Evolutionary conservation across 192 early-diverging fungal species (phyloP).

Genomic region (Entophlyctis helioformis): DNA sequence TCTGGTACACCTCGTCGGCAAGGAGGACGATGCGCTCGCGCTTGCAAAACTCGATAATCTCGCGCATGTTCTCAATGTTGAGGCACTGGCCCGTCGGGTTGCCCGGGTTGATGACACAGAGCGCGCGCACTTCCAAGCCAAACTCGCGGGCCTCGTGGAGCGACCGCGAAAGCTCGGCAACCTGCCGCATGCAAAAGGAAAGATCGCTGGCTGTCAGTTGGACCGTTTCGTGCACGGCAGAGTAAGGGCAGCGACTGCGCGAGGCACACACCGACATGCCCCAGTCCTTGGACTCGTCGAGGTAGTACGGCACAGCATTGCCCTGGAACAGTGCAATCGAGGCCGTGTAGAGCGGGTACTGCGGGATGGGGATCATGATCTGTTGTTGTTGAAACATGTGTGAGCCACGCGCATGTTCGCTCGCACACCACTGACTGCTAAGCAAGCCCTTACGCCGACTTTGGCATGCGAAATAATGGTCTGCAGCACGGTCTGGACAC

Average conservation of each 20-base stretch:
- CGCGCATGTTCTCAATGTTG: conserved; percentile 66
- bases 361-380: conserved; percentile 98
- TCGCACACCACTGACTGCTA: no score
- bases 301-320: conserved; percentile 81
- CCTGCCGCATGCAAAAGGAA: conserved; percentile 5
- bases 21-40: conserved; percentile 70
- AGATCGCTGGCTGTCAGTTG: background rate
- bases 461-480: conserved; percentile 62
- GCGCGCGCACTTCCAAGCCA: conserved; percentile 80
- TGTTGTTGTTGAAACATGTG: no score
- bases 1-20: conserved; percentile 98
- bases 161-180: conserved; percentile 48
- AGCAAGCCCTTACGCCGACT: conserved; percentile 64
- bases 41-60: conserved; percentile 80
- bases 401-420: no score
- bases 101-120: conserved; percentile 96
- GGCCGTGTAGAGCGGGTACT: conserved; percentile 97
- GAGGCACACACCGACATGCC: conserved; percentile 37
- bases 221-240: background rate
- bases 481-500: conserved; percentile 85
- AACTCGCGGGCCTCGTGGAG: conserved; percentile 48
- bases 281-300: conserved; percentile 82
- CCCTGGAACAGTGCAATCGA: conserved; percentile 76
- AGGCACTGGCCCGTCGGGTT: conserved; percentile 96
- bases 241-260: background rate